Percentiles rank a stretch among this genome's conserved stretches.
Evolutionary conservation across 441 rosid species (phyloP).

Genomic region (Breynia disticha): DNA sequence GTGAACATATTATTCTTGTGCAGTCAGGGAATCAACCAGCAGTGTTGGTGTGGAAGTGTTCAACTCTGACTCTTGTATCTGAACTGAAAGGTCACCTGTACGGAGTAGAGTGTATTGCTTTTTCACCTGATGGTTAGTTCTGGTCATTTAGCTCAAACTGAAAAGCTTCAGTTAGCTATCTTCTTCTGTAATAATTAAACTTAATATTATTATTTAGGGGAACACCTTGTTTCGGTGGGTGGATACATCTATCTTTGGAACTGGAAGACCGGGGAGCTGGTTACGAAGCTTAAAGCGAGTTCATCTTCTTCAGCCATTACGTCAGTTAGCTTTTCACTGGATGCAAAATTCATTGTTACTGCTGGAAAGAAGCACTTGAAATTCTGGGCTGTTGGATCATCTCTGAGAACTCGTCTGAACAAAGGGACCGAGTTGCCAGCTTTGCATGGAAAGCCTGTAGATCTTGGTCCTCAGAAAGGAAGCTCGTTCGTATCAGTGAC

Average conservation of each 20-base stretch:
- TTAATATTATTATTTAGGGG: constrained; percentile 31
- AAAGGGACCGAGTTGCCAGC: constrained; percentile 31
- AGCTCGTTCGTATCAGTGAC: constrained; percentile 56
- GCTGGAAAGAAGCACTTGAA: constrained; percentile 81
- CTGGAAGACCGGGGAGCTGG: constrained; percentile 47
- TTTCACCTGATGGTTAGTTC: constrained; percentile 77
- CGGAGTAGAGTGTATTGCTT: constrained; percentile 70
- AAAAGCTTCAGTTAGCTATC: not conserved
- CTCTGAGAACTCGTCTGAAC: constrained; percentile 41
- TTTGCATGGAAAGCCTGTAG: constrained; percentile 49
- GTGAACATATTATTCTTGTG: constrained; percentile 16
- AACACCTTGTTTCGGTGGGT: constrained; percentile 69
- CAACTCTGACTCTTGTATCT: constrained; percentile 34
- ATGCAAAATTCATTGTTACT: constrained; percentile 57
- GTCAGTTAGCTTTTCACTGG: constrained; percentile 60
- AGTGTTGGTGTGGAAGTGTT: constrained; percentile 65
- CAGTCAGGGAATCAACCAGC: constrained; percentile 76
- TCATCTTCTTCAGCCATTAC: constrained; percentile 46
- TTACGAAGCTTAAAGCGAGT: constrained; percentile 67
- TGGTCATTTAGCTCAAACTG: not conserved
- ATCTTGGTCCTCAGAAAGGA: constrained; percentile 50
- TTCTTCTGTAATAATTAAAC: not conserved
- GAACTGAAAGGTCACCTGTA: constrained; percentile 73
- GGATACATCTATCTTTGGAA: constrained; percentile 83
- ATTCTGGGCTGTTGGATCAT: constrained; percentile 55